Conservation (phyloP, 1,284 basidiomycete species). For the Anthracocystis walkeri region DNA sequence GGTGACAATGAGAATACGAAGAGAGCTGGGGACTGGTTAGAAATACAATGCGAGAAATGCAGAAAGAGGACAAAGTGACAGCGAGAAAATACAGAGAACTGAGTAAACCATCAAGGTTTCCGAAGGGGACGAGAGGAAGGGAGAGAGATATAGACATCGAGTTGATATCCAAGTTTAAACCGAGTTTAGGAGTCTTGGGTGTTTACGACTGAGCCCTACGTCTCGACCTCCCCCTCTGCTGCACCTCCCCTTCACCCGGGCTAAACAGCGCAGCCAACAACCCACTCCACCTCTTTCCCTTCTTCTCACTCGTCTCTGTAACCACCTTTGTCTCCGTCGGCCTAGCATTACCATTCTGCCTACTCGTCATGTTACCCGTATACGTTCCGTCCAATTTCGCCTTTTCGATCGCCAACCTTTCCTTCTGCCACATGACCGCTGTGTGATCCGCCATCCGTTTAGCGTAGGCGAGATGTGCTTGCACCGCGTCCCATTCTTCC, state of each 20-base stretch:
- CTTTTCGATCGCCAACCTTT: conserved; percentile 48
- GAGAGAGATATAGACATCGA: background rate
- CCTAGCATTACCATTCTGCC: conserved; percentile 42
- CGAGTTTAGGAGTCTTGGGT: background rate
- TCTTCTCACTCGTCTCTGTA: conserved; percentile 8
- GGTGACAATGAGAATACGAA: no score
- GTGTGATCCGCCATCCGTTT: conserved; percentile 37
- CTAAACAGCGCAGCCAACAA: conserved; percentile 14
- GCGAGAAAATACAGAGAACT: background rate
- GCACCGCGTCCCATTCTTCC: conserved; percentile 35
- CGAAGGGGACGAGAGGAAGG: no score
- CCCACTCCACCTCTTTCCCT: conserved; percentile 1
- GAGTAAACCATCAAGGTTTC: background rate
- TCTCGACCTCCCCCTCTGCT: conserved; percentile 1
- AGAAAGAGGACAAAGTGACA: conserved; percentile 2
- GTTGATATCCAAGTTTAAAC: no score
- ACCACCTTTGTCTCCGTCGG: conserved; percentile 7
- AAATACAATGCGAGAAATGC: conserved; percentile 27
- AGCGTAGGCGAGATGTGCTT: conserved; percentile 41
- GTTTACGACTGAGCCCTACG: conserved; percentile 3
- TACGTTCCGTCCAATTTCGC: conserved; percentile 46
- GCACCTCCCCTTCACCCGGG: background rate
- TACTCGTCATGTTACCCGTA: conserved; percentile 33
- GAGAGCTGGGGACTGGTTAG: conserved; percentile 11
- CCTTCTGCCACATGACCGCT: conserved; percentile 44